phyloP scores from a whole-genome alignment of 768 basidiomycete genomes.

The Lactarius sp. region DNA sequence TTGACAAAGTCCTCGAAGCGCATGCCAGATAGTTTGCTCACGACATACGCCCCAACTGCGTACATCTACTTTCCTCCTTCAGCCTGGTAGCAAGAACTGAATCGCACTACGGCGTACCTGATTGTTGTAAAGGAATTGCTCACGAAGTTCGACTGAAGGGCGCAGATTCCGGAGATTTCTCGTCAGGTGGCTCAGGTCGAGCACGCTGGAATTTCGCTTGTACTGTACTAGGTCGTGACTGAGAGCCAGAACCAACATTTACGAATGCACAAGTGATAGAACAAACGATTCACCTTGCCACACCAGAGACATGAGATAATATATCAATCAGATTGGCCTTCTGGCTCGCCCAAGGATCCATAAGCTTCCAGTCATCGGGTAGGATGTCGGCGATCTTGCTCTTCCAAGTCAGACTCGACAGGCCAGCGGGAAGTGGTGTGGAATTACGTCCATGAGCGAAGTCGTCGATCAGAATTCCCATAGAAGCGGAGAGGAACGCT shows the following conservation, averaged over 20 bases:
- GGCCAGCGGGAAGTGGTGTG: slow-evolving; percentile 33
- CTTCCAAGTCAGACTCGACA: slow-evolving; percentile 35
- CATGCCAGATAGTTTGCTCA: no score
- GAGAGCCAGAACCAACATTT: neutral
- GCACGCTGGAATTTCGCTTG: no score
- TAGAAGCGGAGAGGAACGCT: slow-evolving; percentile 37
- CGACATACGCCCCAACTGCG: no score
- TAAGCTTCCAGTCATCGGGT: slow-evolving; percentile 37
- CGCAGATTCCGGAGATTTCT: no score
- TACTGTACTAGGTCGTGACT: no score
- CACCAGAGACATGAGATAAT: slow-evolving; percentile 39
- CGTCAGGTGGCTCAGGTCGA: no score
- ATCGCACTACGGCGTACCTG: no score
- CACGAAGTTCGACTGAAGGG: no score
- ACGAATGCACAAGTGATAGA: neutral
- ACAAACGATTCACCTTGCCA: slow-evolving; percentile 32
- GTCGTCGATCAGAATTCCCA: slow-evolving; percentile 42
- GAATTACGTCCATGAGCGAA: slow-evolving; percentile 35
- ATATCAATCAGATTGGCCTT: slow-evolving; percentile 37
- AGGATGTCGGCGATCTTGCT: slow-evolving; percentile 37
- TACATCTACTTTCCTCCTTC: no score
- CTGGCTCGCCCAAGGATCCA: slow-evolving; percentile 39
- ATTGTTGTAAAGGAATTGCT: no score
- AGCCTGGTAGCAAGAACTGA: no score
- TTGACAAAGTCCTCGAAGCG: no score